Evolutionary conservation across 805 yeast genomes (phyloP).

Genomic region (Candida hispaniensis): DNA sequence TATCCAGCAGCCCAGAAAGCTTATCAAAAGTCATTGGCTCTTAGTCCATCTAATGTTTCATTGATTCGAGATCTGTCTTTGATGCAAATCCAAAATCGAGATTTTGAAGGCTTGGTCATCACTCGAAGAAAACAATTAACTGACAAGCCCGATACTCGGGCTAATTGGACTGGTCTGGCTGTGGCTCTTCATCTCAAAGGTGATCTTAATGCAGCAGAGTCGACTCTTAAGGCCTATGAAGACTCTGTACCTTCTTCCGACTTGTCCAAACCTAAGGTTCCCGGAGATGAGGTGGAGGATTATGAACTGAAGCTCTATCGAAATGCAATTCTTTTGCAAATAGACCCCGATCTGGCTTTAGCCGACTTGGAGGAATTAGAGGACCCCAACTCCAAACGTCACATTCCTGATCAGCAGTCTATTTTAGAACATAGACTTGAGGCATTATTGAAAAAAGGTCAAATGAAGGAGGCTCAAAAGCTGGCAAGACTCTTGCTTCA

Average conservation of each 20-base stretch:
- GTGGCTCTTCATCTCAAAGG: constrained; percentile 70
- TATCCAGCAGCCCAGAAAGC: constrained; percentile 70
- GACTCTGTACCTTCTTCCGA: constrained; percentile 52
- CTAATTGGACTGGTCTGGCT: constrained; percentile 83
- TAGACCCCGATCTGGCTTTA: constrained; percentile 2
- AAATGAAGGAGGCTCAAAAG: constrained; percentile 51
- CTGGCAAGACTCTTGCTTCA: constrained; percentile 59
- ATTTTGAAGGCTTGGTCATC: constrained; percentile 10
- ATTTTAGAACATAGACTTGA: constrained; percentile 58
- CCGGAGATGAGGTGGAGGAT: constrained; percentile 54
- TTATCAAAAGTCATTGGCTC: constrained; percentile 61
- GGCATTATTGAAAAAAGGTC: constrained; percentile 48
- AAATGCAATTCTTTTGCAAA: constrained; percentile 51
- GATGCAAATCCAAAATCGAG: constrained; percentile 71
- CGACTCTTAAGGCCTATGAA: constrained; percentile 66
- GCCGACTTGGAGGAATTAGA: constrained; percentile 5
- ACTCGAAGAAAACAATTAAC: constrained; percentile 13
- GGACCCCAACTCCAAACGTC: constrained; percentile 41
- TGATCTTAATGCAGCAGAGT: constrained; percentile 57
- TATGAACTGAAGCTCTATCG: constrained; percentile 73
- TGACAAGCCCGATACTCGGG: constrained; percentile 24
- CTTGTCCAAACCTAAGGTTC: constrained; percentile 36
- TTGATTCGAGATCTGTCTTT: constrained; percentile 74
- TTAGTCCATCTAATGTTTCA: constrained; percentile 68
- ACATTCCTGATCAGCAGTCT: constrained; percentile 44